Evolutionary conservation across 2,329 filamentous ascomycete species (phyloP).

Genomic region (Paradendryphiella salina): DNA sequence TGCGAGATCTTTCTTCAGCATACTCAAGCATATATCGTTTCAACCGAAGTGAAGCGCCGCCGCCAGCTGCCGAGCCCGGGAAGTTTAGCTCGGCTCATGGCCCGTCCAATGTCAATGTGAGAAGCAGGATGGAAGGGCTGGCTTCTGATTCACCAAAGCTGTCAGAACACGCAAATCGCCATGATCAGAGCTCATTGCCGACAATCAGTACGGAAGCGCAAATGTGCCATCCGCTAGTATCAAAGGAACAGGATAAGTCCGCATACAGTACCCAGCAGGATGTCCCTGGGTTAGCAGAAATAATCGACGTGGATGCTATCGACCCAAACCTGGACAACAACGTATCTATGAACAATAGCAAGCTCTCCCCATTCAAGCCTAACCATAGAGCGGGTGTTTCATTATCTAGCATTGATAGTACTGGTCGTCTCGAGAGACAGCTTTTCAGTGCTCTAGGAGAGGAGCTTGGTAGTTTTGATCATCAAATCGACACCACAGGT

Average conservation of each 20-base stretch:
- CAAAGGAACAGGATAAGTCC: constrained; percentile 1
- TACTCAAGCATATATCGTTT: constrained; percentile 20
- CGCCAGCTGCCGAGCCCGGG: not conserved
- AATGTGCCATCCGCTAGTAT: not conserved
- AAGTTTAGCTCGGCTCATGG: constrained; percentile 25
- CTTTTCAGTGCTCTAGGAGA: constrained; percentile 41
- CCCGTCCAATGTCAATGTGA: constrained; percentile 20
- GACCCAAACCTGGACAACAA: constrained; percentile 13
- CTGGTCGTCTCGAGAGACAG: constrained; percentile 32
- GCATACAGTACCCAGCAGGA: not conserved
- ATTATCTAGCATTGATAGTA: constrained; percentile 38
- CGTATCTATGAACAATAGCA: constrained; percentile 2
- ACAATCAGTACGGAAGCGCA: not conserved
- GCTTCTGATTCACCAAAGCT: constrained; percentile 4
- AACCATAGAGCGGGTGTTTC: constrained; percentile 25
- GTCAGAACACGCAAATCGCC: constrained; percentile 14
- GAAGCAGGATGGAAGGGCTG: constrained; percentile 37
- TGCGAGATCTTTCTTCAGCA: constrained; percentile 27
- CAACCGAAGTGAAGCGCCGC: constrained; percentile 8
- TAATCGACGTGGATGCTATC: constrained; percentile 31
- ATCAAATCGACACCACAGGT: constrained; percentile 11
- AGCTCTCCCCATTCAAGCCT: constrained; percentile 23
- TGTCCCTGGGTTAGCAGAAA: constrained; percentile 16
- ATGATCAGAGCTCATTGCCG: constrained; percentile 22
- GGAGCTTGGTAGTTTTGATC: constrained; percentile 32